Evolutionary conservation across 345 rosid species (phyloP), one percentile per base, ranked within the genome.

Genomic region (Moricandia moricandioides): DNA sequence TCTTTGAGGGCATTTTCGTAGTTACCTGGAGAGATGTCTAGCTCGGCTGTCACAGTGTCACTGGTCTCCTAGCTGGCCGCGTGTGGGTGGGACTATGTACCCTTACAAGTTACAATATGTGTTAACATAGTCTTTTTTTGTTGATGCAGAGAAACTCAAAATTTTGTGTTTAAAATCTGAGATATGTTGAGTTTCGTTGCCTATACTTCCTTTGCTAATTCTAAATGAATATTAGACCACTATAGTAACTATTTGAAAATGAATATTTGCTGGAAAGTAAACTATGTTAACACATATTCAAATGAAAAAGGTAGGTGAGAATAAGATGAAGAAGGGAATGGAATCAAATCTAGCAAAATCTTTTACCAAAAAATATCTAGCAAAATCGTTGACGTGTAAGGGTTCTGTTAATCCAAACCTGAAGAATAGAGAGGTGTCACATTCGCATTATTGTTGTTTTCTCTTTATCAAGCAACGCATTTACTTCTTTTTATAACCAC

Each of bases 281-380:
- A 21, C 24, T 21, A 21, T 21, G 24, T 21, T 21, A 21, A 33
- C 37, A 7, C 37, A 35, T 18, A 29, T 47, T 31, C 5, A 0
- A 17, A 33, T 5, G 10, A 64, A 10, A 64, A 73, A 37, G 56
- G 1, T 43, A 31, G 59, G 59, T 47, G 5, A n/a, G 17, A 45
- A 45, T 45, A 30, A 64, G 9, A 39, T 52, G 56, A 29, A 34
- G 63, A 73, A 37, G 45, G 2, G 24, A 39, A 6, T 29, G 64
- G 57, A 73, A 65, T 73, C 45, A 73, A 65, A 73, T 65, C 64
- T 73, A 37, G n/a, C 65, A 64, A 73, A 64, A 65, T 73, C 77
- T 21, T 21, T 21, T 21, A 21, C 24, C 24, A 21, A 21, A 21
- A 21, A 21, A 21, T 21, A 73, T 65, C 64, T 73, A 37, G n/a